These are phyloP conservation scores for Mycena vulgaris DNA, from an alignment of 768 basidiomycete genomes.

Conservation along the genomic window DNA sequence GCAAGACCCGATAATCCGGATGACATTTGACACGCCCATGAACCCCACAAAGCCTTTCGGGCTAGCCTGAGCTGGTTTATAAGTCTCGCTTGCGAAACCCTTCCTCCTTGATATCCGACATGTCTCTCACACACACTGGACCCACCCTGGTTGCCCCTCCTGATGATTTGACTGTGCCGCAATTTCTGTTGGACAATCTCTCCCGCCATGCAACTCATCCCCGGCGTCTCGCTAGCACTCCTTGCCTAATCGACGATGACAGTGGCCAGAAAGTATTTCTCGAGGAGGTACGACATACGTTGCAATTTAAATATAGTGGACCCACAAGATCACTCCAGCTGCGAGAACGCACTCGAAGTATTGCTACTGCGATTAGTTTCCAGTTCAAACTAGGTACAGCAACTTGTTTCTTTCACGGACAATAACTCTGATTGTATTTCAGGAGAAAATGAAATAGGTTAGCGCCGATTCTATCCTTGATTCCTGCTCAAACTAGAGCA, in stretches of 20 bases:
- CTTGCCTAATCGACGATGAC: conserved; percentile 60
- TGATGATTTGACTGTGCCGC: conserved; percentile 53
- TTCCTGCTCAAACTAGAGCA: background rate
- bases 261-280: conserved; percentile 51
- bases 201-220: conserved; percentile 52
- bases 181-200: conserved; percentile 57
- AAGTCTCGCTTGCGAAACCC: conserved; percentile 5
- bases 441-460: conserved; percentile 58
- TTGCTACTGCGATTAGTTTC: conserved; percentile 52
- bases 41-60: conserved; percentile 28
- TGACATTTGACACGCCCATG: conserved; percentile 27
- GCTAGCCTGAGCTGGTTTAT: conserved; percentile 23
- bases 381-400: conserved; percentile 50
- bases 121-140: conserved; percentile 16
- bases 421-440: background rate
- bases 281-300: conserved; percentile 51
- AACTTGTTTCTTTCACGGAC: background rate
- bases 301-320: background rate
- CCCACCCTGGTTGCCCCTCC: conserved; percentile 20
- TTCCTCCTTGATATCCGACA: conserved; percentile 5
- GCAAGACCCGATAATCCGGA: conserved; percentile 24
- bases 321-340: conserved; percentile 42
- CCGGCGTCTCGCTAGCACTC: conserved; percentile 44
- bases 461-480: conserved; percentile 18
- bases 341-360: conserved; percentile 49